Evolutionary conservation across 2,329 filamentous ascomycete genomes (phyloP).

Genomic region (Cladosporium sphaerospermum): DNA sequence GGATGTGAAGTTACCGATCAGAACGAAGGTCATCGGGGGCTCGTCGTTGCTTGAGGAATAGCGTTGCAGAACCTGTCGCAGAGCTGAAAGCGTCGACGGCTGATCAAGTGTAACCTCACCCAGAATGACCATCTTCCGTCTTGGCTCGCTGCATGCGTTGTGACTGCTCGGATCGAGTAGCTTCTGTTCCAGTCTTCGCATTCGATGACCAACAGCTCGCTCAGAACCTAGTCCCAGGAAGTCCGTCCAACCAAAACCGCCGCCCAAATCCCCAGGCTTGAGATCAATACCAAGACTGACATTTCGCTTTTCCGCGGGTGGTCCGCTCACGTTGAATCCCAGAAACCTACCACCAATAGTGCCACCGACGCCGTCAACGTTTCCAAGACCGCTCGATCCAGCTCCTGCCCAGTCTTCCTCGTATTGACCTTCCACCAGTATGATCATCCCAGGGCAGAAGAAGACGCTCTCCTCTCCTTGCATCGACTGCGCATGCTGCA

Average conservation of each 20-base stretch:
- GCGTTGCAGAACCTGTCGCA: slow-evolving; percentile 68
- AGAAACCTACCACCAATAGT: slow-evolving; percentile 89
- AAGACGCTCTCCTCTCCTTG: slow-evolving; percentile 70
- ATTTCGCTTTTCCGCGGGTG: slow-evolving; percentile 79
- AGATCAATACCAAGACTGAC: slow-evolving; percentile 63
- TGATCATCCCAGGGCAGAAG: slow-evolving; percentile 94
- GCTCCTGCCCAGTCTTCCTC: slow-evolving; percentile 77
- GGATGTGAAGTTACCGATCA: slow-evolving; percentile 76
- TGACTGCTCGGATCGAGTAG: slow-evolving; percentile 44
- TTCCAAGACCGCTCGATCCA: slow-evolving; percentile 54
- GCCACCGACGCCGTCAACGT: slow-evolving; percentile 76
- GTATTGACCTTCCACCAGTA: slow-evolving; percentile 91
- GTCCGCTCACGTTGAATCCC: slow-evolving; percentile 83
- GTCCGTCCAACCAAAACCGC: slow-evolving; percentile 94
- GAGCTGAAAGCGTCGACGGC: slow-evolving; percentile 70
- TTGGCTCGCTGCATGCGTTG: slow-evolving; percentile 17
- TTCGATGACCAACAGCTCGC: slow-evolving; percentile 71
- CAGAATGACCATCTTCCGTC: slow-evolving; percentile 61
- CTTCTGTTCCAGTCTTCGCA: slow-evolving; percentile 71
- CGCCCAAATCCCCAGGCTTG: slow-evolving; percentile 54
- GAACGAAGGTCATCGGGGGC: slow-evolving; percentile 67
- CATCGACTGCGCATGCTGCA: slow-evolving; percentile 72
- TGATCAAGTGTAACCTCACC: slow-evolving; percentile 84
- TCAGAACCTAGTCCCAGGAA: slow-evolving; percentile 90
- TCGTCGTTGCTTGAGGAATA: slow-evolving; percentile 62